Percentiles rank a stretch among this genome's conserved stretches.
Evolutionary conservation across 2,329 filamentous ascomycete genomes (phyloP).

Genomic region (Fusarium pseudonygamai): DNA sequence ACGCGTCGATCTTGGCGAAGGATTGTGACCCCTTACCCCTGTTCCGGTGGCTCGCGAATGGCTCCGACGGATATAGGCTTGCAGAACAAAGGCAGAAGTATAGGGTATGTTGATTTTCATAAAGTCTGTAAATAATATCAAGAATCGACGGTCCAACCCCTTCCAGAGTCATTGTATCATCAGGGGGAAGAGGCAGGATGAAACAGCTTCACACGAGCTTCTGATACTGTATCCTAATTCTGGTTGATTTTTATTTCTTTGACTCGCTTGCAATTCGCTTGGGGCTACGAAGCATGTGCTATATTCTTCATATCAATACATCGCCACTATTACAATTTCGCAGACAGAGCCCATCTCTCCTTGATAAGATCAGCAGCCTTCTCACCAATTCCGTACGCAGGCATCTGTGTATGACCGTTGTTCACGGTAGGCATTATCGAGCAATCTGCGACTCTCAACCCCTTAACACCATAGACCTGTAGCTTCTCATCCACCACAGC

Average conservation of each 20-base stretch:
- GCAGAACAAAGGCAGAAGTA: neutral
- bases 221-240: too few relatives aligned
- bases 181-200: neutral
- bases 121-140: neutral
- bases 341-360: slow-evolving; percentile 37
- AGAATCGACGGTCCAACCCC: neutral
- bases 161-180: neutral
- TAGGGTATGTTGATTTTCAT: neutral
- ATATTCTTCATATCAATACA: neutral
- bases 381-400: slow-evolving; percentile 66
- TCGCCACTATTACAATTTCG: neutral
- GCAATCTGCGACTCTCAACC: slow-evolving; percentile 63
- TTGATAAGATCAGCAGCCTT: slow-evolving; percentile 61
- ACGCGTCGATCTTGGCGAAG: slow-evolving; percentile 11
- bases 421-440: slow-evolving; percentile 63
- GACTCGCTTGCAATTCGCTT: neutral
- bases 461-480: slow-evolving; percentile 60
- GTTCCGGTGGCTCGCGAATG: neutral
- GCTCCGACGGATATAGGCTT: neutral
- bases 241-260: neutral
- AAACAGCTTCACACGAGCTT: neutral
- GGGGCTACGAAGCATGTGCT: neutral
- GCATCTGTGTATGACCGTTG: slow-evolving; percentile 62
- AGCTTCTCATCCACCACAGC: slow-evolving; percentile 64
- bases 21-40: neutral